phyloP scores from a whole-genome alignment of 352 stramenopile species.

The Globisporangium barbulae region DNA sequence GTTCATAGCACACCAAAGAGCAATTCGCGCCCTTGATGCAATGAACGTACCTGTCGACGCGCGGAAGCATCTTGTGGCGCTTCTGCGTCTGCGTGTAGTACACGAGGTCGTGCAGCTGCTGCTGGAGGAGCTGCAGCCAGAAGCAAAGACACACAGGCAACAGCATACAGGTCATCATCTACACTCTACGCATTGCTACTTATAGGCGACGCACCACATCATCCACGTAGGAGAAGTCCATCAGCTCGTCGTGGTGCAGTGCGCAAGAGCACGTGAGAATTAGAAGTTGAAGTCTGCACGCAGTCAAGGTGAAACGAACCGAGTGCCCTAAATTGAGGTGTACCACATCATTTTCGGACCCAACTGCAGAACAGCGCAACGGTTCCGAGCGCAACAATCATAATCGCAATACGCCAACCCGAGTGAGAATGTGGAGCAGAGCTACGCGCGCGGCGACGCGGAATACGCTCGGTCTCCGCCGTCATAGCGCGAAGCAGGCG shows the following conservation, averaged over 20 bases:
- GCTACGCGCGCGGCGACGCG: neutral
- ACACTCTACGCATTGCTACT: neutral
- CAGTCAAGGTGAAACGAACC: constrained; percentile 1
- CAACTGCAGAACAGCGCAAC: neutral
- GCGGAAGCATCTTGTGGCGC: constrained; percentile 40
- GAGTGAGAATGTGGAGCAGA: constrained; percentile 4
- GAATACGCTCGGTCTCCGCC: neutral
- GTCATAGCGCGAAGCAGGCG: neutral
- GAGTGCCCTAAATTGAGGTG: neutral
- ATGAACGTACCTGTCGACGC: constrained; percentile 49
- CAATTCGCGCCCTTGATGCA: too few relatives aligned
- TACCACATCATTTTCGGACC: neutral
- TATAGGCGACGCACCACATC: constrained; percentile 1
- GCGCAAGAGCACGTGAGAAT: too few relatives aligned
- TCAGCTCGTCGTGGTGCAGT: too few relatives aligned
- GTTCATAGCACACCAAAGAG: neutral
- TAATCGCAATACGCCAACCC: neutral
- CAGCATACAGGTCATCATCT: neutral
- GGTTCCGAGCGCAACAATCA: neutral
- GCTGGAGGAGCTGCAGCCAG: constrained; percentile 34
- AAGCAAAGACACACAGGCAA: neutral
- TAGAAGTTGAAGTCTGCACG: constrained; percentile 17
- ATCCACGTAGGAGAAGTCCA: constrained; percentile 17
- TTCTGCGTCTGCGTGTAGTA: constrained; percentile 45
- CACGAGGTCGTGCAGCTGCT: constrained; percentile 66